Percentiles rank a stretch among this genome's conserved stretches.
Conservation (phyloP, 805 yeast species). For the Citeromyces nyonsensis region DNA sequence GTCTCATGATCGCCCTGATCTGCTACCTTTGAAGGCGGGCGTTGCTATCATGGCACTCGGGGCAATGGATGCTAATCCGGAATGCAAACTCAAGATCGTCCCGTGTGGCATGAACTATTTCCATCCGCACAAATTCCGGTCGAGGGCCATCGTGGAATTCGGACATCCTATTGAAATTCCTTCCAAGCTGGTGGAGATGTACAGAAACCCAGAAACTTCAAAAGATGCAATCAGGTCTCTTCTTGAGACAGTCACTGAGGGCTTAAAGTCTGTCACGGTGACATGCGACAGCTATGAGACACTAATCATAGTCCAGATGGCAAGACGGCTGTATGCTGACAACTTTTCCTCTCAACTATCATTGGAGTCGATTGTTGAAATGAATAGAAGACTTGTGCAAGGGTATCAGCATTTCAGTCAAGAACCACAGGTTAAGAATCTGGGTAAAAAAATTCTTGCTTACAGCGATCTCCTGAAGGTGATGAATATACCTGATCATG, state of each 20-base stretch:
- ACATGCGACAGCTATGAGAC: conserved; percentile 84
- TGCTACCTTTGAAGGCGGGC: conserved; percentile 90
- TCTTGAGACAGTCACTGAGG: conserved; percentile 54
- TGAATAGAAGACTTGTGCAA: conserved; percentile 72
- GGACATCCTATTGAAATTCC: conserved; percentile 73
- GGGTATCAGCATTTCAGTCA: conserved; percentile 69
- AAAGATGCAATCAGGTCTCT: conserved; percentile 63
- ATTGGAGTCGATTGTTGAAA: conserved; percentile 72
- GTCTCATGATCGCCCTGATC: conserved; percentile 86
- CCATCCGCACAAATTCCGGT: conserved; percentile 89
- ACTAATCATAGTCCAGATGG: conserved; percentile 79
- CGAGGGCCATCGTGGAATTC: conserved; percentile 90
- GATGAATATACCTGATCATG: conserved; percentile 38
- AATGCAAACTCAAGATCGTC: conserved; percentile 69
- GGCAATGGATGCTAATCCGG: conserved; percentile 67
- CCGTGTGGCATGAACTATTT: conserved; percentile 98
- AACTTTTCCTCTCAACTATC: conserved; percentile 62
- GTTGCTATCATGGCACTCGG: conserved; percentile 98
- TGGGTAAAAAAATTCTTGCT: conserved; percentile 46
- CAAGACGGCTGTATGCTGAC: conserved; percentile 74
- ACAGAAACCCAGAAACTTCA: conserved; percentile 40
- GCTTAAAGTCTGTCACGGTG: conserved; percentile 74
- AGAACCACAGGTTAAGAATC: conserved; percentile 45
- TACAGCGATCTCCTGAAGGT: conserved; percentile 49
- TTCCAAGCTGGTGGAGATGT: conserved; percentile 44